A percentile compares a stretch with the other conserved stretches of the same genome.
These are phyloP conservation scores for Allium sativum DNA, from an alignment of 106 monocot genomes.

Conservation along the genomic window DNA sequence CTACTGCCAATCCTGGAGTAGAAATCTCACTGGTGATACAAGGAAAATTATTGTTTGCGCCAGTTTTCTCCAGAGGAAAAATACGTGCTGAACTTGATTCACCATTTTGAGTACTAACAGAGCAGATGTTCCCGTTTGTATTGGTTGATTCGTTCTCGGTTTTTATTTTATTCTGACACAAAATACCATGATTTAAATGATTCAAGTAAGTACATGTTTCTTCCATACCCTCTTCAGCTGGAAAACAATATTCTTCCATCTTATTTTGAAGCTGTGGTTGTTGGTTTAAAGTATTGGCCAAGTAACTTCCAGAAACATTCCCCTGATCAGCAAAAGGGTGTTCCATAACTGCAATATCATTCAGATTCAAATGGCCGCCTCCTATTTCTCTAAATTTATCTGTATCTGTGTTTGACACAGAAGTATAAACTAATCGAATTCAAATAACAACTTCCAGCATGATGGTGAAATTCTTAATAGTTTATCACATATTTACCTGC, in stretches of 20 bases:
- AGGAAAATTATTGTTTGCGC: not conserved
- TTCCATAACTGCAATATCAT: conserved; percentile 11
- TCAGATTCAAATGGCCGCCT: conserved; percentile 5
- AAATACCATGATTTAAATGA: not conserved
- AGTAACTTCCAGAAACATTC: conserved; percentile 11
- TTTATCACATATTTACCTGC: conserved; percentile 5
- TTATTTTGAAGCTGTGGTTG: conserved; percentile 12
- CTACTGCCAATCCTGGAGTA: conserved; percentile 5
- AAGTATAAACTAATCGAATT: not conserved
- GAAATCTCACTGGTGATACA: not conserved
- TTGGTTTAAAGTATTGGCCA: conserved; percentile 12
- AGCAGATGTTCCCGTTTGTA: conserved; percentile 7
- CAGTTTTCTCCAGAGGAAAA: not conserved
- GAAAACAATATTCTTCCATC: not conserved
- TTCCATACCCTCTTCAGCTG: conserved; percentile 3
- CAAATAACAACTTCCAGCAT: too few relatives aligned
- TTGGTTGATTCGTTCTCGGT: not conserved
- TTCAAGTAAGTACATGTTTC: conserved; percentile 1
- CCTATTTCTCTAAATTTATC: conserved; percentile 2
- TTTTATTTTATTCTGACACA: conserved; percentile 3
- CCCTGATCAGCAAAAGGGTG: not conserved
- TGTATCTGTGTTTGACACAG: conserved; percentile 2
- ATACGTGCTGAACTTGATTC: conserved; percentile 11
- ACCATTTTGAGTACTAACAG: conserved; percentile 8
- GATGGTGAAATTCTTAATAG: not conserved